These are phyloP conservation scores for Corchorus olitorius DNA, from an alignment of 345 rosid genomes.

Conservation along the genomic window DNA sequence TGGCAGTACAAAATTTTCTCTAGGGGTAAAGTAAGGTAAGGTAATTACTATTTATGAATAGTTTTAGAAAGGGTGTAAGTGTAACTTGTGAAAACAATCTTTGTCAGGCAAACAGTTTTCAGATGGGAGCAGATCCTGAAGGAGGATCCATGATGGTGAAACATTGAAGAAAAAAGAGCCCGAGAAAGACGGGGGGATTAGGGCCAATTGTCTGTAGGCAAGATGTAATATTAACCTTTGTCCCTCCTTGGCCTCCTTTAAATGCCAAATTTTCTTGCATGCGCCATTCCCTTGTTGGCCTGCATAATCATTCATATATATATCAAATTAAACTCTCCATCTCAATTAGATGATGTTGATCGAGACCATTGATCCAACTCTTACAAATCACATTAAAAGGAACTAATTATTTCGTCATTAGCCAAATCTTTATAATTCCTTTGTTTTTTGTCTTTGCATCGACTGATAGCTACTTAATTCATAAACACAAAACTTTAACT, in stretches of 20 bases:
- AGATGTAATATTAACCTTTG: background rate
- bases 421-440: too few relatives aligned
- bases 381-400: background rate
- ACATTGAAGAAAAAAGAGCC: slow-evolving; percentile 15
- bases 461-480: too few relatives aligned
- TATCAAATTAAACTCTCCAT: background rate
- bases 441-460: too few relatives aligned
- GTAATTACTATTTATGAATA: slow-evolving; percentile 6
- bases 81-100: slow-evolving; percentile 3
- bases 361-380: background rate
- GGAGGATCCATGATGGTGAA: slow-evolving; percentile 21
- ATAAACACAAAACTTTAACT: too few relatives aligned
- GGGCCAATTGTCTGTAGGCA: background rate
- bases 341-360: too few relatives aligned
- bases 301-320: background rate
- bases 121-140: slow-evolving; percentile 7
- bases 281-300: background rate
- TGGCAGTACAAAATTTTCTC: background rate
- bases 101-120: background rate
- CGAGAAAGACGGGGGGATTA: slow-evolving; percentile 24
- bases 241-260: background rate
- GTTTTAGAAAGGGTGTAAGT: background rate
- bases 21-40: background rate
- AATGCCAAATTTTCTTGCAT: background rate
- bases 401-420: too few relatives aligned